Evolutionary conservation across 2,329 filamentous ascomycete species (phyloP), one percentile per base, ranked within the genome.

Genomic region (Chaetomium sp.): DNA sequence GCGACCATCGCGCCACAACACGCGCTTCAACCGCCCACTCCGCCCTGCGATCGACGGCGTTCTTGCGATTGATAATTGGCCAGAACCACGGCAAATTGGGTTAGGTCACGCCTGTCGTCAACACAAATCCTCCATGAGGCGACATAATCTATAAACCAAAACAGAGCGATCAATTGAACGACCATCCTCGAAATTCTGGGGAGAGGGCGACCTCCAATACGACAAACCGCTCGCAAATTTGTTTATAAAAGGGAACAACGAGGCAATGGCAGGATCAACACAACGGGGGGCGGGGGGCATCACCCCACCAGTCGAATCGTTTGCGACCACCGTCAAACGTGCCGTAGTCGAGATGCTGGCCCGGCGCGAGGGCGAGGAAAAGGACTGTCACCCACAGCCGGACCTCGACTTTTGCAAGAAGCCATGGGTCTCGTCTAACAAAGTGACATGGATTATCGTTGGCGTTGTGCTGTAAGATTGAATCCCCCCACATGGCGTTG

Each of bases 361-460:
- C 55, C 42, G 31, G 16, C 70, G 70, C 42, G 66, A 65, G 5
- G 68, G 69, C 35, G 66, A 65, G 5, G 68, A 70, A 35, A 35
- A 67, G 12, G 45, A 65, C 31, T 63, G 64, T 31, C 38, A 57
- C 50, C 65, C 69, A 7, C 65, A 64, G 23, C 51, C 62, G 1
- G 64, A 55, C 4, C 53, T 65, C 21, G 60, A 71, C 35, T 60
- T 69, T 2, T 72, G 70, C 68, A 68, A 70, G 33, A 72, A 70
- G 63, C 69, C 70, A 13, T 62, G 56, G 10, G 53, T 67, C 3
- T 67, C 70, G 55, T 68, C 67, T 1, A 56, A 60, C 19, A 21
- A 19, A 4, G 27, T 62, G 12, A 72, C 70, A 2, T 71, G 70
- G 68, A 68, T 69, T 33, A 60, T 71, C 19, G 65, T 72, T 12